These are phyloP conservation scores for Plasmopara halstedii DNA, from an alignment of 352 stramenopile genomes.

Conservation along the genomic window DNA sequence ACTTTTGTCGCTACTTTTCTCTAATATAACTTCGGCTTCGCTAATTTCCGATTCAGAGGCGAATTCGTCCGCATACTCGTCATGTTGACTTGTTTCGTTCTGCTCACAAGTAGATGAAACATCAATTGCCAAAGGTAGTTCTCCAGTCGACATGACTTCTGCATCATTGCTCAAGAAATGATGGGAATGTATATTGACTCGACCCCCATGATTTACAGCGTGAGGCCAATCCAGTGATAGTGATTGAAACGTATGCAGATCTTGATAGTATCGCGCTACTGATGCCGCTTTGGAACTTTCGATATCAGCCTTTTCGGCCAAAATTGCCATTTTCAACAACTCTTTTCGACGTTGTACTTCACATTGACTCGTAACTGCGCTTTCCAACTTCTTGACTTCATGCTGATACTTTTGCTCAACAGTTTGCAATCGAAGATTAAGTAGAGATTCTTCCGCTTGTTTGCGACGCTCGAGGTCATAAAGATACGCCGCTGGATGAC, in stretches of 20 bases:
- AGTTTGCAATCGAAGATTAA: conserved; percentile 35
- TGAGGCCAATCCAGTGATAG: conserved; percentile 17
- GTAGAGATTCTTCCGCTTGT: conserved; percentile 41
- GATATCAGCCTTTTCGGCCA: conserved; percentile 43
- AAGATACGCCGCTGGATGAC: conserved; percentile 19
- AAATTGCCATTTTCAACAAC: conserved; percentile 31
- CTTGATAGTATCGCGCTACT: conserved; percentile 56
- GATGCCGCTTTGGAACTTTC: conserved; percentile 46
- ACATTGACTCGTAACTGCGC: not conserved
- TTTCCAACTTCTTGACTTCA: conserved; percentile 21
- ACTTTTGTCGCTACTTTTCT: not conserved
- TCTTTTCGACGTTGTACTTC: conserved; percentile 25
- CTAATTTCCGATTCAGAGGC: conserved; percentile 3
- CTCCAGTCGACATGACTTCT: too few species aligned
- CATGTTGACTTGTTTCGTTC: not conserved
- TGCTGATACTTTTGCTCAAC: conserved; percentile 31
- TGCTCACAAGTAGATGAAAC: not conserved
- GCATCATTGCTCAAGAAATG: too few species aligned
- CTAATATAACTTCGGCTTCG: not conserved
- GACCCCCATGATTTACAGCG: not conserved
- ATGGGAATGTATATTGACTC: too few species aligned
- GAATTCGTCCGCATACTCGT: conserved; percentile 17
- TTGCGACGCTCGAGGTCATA: conserved; percentile 40
- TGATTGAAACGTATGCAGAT: conserved; percentile 46
- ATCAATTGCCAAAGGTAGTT: not conserved